Base-by-base conservation (phyloP, 768 basidiomycete species). In the Lentinula sp. region DNA sequence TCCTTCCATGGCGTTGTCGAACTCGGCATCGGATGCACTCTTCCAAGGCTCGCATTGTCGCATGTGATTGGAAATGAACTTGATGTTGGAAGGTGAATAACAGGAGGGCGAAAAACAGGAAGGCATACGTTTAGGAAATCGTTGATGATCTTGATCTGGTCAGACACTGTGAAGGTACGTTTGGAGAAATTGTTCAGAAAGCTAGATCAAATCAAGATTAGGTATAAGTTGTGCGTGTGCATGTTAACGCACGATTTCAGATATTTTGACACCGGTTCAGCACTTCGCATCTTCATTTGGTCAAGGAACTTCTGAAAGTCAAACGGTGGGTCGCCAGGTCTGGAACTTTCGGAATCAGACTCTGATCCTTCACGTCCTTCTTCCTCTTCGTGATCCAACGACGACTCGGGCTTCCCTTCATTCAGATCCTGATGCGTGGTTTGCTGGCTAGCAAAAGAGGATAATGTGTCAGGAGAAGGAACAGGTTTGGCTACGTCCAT, bases 1-100 rank as follows among this genome's bases (percentile, higher is more conserved):
- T 56, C 95, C 95, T 74, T 99, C 97, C 78, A 94, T 84, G 0
- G 95, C 93, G 67, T 96, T 95, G 58, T 98, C 97, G 65, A 99
- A 98, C 71, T 98, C 95, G 5, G 77, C 75, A 21, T 93, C 87
- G 2, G 86, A 80, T 1, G 83, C 83, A 61, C 85, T 85, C 68
- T 84, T 84, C 95, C 95, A 98, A 0, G 89, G 76, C 21, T 95
- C 93, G 32, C 81, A 80, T 61, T 86, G 84, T 21, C 88, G 79
- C 97, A 99, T 99, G 70, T 90, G 91, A 37, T 74, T 78, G 0
- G 89, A 78, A 66, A 99, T 98, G 70, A 99, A 99, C 91, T 96
- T 67, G 11, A 52, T 1, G 40, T 56, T 15, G 43, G 23, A 7
- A 45, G 23, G 42, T 62, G 43, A 59, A 53, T 34, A 68, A 51